Evolutionary conservation across 1,139 yeast genomes (phyloP).

Genomic region (Pneumocystis canis): DNA sequence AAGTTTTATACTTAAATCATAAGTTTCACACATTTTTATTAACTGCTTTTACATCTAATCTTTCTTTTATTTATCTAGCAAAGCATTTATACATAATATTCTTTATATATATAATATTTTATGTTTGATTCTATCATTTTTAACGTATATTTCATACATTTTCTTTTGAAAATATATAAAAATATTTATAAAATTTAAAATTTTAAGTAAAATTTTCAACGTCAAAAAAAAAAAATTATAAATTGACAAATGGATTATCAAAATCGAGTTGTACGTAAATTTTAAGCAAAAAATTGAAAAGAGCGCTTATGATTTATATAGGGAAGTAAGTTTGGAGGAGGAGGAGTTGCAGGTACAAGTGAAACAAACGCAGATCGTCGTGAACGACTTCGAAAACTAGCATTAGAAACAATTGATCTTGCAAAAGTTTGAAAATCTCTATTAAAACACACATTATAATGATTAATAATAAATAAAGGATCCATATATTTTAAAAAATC

Average conservation of each 20-base stretch:
- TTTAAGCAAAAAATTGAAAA: not conserved
- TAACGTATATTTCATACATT: not conserved
- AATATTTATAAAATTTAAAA: not conserved
- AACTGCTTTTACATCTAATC: not conserved
- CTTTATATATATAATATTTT: not conserved
- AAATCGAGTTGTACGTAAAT: not conserved
- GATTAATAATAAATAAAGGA: constrained; percentile 21
- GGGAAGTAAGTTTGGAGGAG: constrained; percentile 40
- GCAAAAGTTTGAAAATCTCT: constrained; percentile 28
- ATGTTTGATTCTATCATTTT: not conserved
- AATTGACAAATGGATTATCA: not conserved
- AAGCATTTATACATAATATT: not conserved
- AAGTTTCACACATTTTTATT: not conserved
- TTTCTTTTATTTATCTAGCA: not conserved
- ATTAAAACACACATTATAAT: constrained; percentile 19
- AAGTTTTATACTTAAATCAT: not conserved
- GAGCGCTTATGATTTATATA: not conserved
- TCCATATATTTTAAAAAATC: constrained; percentile 65
- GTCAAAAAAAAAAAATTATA: not conserved
- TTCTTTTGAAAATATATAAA: not conserved
- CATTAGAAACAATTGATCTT: constrained; percentile 47
- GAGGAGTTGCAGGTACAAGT: constrained; percentile 60
- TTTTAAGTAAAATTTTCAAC: not conserved
- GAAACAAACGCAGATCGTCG: constrained; percentile 54
- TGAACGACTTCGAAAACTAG: constrained; percentile 48